Conservation (phyloP, 805 yeast species). For the Jamesozyma lodderae region DNA sequence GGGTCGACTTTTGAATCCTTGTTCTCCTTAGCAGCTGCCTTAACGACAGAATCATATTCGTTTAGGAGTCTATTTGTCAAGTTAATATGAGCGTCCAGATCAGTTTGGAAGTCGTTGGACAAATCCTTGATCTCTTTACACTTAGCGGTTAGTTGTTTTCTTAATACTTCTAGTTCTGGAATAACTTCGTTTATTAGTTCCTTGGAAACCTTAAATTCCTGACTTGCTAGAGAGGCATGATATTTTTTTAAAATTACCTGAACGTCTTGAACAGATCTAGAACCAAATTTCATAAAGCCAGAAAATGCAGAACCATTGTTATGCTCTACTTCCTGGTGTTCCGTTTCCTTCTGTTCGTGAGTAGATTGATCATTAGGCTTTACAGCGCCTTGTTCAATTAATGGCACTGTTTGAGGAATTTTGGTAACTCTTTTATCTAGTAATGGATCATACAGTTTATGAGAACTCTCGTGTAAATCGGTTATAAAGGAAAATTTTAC, state of each 20-base stretch:
- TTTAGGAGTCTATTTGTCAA: constrained; percentile 48
- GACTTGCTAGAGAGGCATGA: constrained; percentile 46
- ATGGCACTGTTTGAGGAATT: constrained; percentile 13
- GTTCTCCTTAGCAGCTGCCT: constrained; percentile 6
- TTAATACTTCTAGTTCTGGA: constrained; percentile 48
- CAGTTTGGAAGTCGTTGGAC: constrained; percentile 50
- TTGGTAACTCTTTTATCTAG: constrained; percentile 5
- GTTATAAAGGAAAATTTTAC: constrained; percentile 34
- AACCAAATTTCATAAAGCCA: constrained; percentile 62
- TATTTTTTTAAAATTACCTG: constrained; percentile 59
- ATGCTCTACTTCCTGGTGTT: not conserved
- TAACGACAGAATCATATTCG: constrained; percentile 35
- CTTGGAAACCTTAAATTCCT: constrained; percentile 43
- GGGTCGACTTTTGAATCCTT: constrained; percentile 22
- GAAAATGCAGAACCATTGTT: constrained; percentile 19
- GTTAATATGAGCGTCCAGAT: constrained; percentile 48
- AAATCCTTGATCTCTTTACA: constrained; percentile 70
- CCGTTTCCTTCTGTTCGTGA: not conserved
- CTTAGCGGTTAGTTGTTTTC: constrained; percentile 59
- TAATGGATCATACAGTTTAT: constrained; percentile 36
- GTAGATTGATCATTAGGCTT: not conserved
- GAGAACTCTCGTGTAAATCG: constrained; percentile 23
- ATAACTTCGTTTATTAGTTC: constrained; percentile 45
- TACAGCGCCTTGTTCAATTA: constrained; percentile 6
- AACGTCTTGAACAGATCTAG: constrained; percentile 66